A percentile compares a stretch with the other conserved stretches of the same genome.
Evolutionary conservation across 2,329 filamentous ascomycete genomes (phyloP).

Genomic region (Podosphaera fusca): DNA sequence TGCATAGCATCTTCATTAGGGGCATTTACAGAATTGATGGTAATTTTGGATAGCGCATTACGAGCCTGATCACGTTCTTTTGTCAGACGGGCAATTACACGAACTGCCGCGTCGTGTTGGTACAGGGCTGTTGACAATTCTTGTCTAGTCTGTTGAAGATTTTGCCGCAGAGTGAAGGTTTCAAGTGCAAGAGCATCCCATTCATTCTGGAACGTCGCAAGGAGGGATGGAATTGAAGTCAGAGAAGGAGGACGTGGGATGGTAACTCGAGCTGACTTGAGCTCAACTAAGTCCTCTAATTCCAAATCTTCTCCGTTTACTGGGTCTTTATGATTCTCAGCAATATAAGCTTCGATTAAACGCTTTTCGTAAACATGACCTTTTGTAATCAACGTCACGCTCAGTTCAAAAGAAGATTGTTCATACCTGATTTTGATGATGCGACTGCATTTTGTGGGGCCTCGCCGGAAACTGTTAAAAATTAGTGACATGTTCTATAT

Average conservation of each 20-base stretch:
- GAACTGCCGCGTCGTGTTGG: slow-evolving; percentile 88
- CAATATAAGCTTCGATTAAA: slow-evolving; percentile 82
- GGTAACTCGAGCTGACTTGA: slow-evolving; percentile 65
- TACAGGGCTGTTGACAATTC: slow-evolving; percentile 87
- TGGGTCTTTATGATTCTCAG: slow-evolving; percentile 81
- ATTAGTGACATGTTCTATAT: slow-evolving; percentile 10
- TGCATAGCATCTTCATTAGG: slow-evolving; percentile 71
- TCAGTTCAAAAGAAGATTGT: background rate
- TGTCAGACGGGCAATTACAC: slow-evolving; percentile 80
- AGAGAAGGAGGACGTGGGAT: slow-evolving; percentile 78
- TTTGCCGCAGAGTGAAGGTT: slow-evolving; percentile 74
- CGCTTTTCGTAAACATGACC: slow-evolving; percentile 87
- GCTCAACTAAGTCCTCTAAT: slow-evolving; percentile 62
- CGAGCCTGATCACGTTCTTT: slow-evolving; percentile 81
- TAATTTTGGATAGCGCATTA: slow-evolving; percentile 67
- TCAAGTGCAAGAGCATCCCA: slow-evolving; percentile 90
- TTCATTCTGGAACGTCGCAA: slow-evolving; percentile 91
- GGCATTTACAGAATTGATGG: slow-evolving; percentile 35
- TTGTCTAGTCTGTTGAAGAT: slow-evolving; percentile 71
- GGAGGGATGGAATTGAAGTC: slow-evolving; percentile 84
- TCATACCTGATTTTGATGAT: slow-evolving; percentile 76
- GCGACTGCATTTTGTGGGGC: slow-evolving; percentile 84
- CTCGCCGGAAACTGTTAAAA: slow-evolving; percentile 65
- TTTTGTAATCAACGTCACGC: slow-evolving; percentile 17
- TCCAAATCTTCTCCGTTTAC: slow-evolving; percentile 69